Evolutionary conservation across 345 rosid species (phyloP).

Genomic region (Dimocarpus longan): DNA sequence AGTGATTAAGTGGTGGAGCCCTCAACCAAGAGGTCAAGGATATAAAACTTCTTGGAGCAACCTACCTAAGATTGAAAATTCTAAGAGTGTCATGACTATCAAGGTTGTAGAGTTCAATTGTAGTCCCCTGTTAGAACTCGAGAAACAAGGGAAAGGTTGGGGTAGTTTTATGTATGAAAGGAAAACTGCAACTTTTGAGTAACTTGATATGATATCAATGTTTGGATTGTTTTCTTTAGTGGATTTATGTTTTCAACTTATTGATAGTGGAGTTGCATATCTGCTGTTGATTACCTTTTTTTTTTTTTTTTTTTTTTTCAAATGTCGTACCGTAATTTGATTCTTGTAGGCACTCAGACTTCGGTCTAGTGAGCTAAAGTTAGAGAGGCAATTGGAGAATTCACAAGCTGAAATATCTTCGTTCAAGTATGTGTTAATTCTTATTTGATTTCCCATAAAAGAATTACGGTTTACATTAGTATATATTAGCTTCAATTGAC

Average conservation of each 20-base stretch:
- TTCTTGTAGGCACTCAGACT: slow-evolving; percentile 81
- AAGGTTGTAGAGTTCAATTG: not conserved
- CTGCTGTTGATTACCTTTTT: slow-evolving; percentile 15
- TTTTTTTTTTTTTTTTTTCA: not conserved
- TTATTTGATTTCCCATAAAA: slow-evolving; percentile 15
- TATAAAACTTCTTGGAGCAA: not conserved
- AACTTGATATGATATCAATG: not conserved
- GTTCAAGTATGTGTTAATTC: slow-evolving; percentile 58
- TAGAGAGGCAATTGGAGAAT: slow-evolving; percentile 88
- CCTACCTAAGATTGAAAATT: not conserved
- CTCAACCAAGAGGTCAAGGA: not conserved
- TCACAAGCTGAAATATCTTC: slow-evolving; percentile 71
- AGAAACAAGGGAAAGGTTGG: not conserved
- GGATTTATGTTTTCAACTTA: not conserved
- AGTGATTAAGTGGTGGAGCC: not conserved
- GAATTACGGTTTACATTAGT: not conserved
- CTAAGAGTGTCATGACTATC: not conserved
- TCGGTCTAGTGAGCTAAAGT: slow-evolving; percentile 90
- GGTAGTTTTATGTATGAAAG: not conserved
- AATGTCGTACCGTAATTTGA: slow-evolving; percentile 12
- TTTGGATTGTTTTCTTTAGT: slow-evolving; percentile 13
- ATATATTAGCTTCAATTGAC: slow-evolving; percentile 6
- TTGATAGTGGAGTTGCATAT: slow-evolving; percentile 9
- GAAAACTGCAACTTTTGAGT: not conserved
- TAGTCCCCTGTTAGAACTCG: not conserved